Evolutionary conservation across 805 yeast species (phyloP).

Genomic region (Pichia occidentalis): DNA sequence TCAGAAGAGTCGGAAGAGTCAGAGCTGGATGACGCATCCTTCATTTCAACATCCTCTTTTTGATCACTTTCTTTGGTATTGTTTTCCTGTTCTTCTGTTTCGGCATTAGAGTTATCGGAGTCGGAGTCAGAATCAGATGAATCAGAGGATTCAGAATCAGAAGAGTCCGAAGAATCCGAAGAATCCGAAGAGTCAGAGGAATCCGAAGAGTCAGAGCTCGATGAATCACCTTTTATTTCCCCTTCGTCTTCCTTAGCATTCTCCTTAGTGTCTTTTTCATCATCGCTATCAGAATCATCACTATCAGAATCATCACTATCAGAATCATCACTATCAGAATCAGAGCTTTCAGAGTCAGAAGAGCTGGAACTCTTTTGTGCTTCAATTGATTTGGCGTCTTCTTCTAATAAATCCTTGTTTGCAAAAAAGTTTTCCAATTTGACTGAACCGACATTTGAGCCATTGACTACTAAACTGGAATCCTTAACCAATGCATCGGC

Average conservation of each 20-base stretch:
- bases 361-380: neutral
- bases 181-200: constrained; percentile 7
- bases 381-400: neutral
- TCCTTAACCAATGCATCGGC: constrained; percentile 24
- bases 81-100: constrained; percentile 15
- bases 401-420: neutral
- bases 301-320: constrained; percentile 9
- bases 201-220: no score
- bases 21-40: no score
- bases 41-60: constrained; percentile 17
- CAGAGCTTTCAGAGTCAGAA: neutral
- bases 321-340: constrained; percentile 6
- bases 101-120: constrained; percentile 8
- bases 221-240: constrained; percentile 17
- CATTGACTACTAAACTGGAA: neutral
- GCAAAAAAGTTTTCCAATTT: constrained; percentile 2
- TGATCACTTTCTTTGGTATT: neutral
- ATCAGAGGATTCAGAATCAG: constrained; percentile 11
- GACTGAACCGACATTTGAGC: constrained; percentile 12
- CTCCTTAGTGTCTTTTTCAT: constrained; percentile 8
- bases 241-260: constrained; percentile 9
- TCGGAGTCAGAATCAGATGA: constrained; percentile 13
- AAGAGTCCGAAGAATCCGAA: constrained; percentile 9
- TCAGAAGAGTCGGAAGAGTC: no score
- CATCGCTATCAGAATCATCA: constrained; percentile 9